Evolutionary conservation across 208 protist genomes (phyloP).

Genomic region (Trypanosoma lewisi): DNA sequence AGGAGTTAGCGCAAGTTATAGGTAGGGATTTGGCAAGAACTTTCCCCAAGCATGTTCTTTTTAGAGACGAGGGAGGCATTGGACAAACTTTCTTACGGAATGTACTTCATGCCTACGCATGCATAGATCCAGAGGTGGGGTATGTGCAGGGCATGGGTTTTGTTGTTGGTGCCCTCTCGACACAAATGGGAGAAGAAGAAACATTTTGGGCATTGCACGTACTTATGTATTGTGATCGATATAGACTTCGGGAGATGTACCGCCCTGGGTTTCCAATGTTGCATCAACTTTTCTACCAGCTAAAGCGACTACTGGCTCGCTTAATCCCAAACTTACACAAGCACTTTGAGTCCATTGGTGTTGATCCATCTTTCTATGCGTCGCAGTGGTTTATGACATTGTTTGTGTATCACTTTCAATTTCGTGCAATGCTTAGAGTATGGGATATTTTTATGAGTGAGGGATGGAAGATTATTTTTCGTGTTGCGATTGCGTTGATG

Average conservation of each 20-base stretch:
- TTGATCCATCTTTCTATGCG: conserved; percentile 88
- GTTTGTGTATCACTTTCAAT: conserved; percentile 89
- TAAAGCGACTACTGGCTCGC: conserved; percentile 72
- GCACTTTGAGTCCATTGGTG: conserved; percentile 65
- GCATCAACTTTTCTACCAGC: conserved; percentile 88
- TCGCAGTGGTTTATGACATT: conserved; percentile 93
- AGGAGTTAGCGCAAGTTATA: conserved; percentile 66
- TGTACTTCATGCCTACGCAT: conserved; percentile 90
- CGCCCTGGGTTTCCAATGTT: conserved; percentile 87
- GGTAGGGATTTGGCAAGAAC: conserved; percentile 82
- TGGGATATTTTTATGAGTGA: conserved; percentile 93
- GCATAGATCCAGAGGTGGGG: conserved; percentile 88
- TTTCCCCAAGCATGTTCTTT: conserved; percentile 89
- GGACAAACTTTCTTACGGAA: conserved; percentile 86
- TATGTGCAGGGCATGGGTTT: conserved; percentile 95
- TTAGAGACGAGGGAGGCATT: conserved; percentile 74
- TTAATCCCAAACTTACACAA: conserved; percentile 75
- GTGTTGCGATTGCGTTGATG: conserved; percentile 83
- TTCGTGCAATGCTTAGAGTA: conserved; percentile 83
- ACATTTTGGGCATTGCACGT: conserved; percentile 90
- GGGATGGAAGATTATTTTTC: conserved; percentile 93
- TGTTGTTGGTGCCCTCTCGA: conserved; percentile 83
- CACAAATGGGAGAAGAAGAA: conserved; percentile 90
- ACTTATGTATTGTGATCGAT: conserved; percentile 85
- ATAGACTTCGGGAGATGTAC: conserved; percentile 87